Percentiles rank a stretch among this genome's conserved stretches.
These are phyloP conservation scores for Termitomyces sp. DNA, from an alignment of 768 basidiomycete species.

Conservation along the genomic window DNA sequence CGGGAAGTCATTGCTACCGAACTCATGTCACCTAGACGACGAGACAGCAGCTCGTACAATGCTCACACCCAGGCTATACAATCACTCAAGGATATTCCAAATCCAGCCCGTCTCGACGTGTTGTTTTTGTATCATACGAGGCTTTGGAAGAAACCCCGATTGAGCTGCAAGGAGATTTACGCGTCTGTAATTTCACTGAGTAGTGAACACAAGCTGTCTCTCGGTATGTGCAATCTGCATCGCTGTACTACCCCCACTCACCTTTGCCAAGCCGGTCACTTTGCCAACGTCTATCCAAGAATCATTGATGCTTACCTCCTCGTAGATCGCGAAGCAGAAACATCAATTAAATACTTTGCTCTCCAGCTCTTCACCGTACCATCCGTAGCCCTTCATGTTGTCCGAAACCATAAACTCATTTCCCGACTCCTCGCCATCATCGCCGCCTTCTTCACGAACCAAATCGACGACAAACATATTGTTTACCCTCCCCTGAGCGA, in stretches of 20 bases:
- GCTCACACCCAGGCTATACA: slow-evolving; percentile 31
- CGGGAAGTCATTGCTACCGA: slow-evolving; percentile 71
- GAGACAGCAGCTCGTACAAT: slow-evolving; percentile 43
- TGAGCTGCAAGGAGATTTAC: slow-evolving; percentile 80
- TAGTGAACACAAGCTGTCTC: slow-evolving; percentile 65
- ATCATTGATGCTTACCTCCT: slow-evolving; percentile 90
- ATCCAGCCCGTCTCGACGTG: slow-evolving; percentile 65
- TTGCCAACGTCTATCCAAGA: slow-evolving; percentile 79
- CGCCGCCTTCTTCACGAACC: slow-evolving; percentile 88
- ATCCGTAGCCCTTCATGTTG: slow-evolving; percentile 75
- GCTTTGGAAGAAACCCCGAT: slow-evolving; percentile 79
- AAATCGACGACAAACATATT: slow-evolving; percentile 72
- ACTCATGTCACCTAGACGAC: slow-evolving; percentile 55
- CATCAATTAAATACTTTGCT: slow-evolving; percentile 90
- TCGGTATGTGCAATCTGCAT: slow-evolving; percentile 50
- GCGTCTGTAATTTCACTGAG: slow-evolving; percentile 69
- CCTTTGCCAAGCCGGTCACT: slow-evolving; percentile 60
- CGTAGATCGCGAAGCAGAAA: slow-evolving; percentile 91
- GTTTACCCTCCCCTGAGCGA: slow-evolving; percentile 30
- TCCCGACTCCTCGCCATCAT: slow-evolving; percentile 79
- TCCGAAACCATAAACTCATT: slow-evolving; percentile 67
- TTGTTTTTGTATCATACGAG: slow-evolving; percentile 78
- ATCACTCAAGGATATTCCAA: slow-evolving; percentile 37
- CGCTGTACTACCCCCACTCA: not conserved
- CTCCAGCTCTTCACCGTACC: slow-evolving; percentile 92